Base-by-base conservation (phyloP, 306 rosid species). In the Trifolium repens region DNA sequence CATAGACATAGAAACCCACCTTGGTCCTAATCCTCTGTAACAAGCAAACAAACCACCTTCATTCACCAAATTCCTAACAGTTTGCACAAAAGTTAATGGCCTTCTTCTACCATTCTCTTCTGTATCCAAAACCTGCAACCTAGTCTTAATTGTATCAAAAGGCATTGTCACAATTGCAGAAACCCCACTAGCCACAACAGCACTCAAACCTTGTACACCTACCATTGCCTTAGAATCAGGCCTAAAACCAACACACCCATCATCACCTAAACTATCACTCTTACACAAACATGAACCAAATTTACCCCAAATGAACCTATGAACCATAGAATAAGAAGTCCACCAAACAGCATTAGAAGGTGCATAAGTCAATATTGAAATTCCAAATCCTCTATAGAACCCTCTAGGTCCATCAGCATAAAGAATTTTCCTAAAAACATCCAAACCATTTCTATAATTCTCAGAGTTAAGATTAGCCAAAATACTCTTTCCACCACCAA, bases 281-380 rank as follows among this genome's bases (percentile, higher is more conserved):
- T 84, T 86, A 24, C 87, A 80, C 87, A 77, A 73, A 59, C 85
- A 71, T 74, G 76, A 53, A 72, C 97, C 96, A 78, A 87, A 81
- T 70, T 86, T 81, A 74, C 91, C 74, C 97, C 96, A 90, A 6
- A 94, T 87, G 22, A 90, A 71, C 80, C 93, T 85, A 22, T 94
- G 89, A 8, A 85, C 91, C 74, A 94, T 88, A 11, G 97, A 91
- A 80, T 94, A 94, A 49, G 97, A 91, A 70, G 97, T 79, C 98
- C 98, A 94, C 98, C 98, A 94, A 70, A 94, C 96, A 5, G 97
- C 98, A 89, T 94, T 94, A 4, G 97, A 90, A 8, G 98, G 98
- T 0, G 98, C 97, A 71, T 94, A 94, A 14, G 97, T 91, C 82
- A 94, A 34, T 8, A 90, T 89, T 0, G 98, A 90, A 74, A 90